A percentile compares a stretch with the other conserved stretches of the same genome.
Evolutionary conservation across 2,329 filamentous ascomycete genomes (phyloP).

Genomic region (Harringtonia aguacate): DNA sequence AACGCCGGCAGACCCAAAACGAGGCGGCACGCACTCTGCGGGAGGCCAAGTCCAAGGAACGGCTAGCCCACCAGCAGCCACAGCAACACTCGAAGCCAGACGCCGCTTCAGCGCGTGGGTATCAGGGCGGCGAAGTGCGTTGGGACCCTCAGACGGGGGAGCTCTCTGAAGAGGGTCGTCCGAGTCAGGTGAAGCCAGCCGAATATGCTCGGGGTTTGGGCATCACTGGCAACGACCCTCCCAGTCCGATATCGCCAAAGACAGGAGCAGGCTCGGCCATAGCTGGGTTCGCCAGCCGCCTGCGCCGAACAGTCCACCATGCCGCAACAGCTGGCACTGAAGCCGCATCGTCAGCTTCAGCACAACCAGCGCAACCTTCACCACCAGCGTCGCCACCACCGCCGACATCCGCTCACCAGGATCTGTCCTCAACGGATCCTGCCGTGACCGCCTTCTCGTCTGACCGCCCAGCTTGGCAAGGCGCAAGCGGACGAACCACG

Average conservation of each 20-base stretch:
- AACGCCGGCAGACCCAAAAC: constrained; percentile 34
- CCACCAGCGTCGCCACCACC: background rate
- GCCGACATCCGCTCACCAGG: background rate
- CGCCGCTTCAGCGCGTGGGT: constrained; percentile 8
- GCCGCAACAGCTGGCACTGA: background rate
- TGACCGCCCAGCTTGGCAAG: constrained; percentile 55
- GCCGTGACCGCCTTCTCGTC: constrained; percentile 23
- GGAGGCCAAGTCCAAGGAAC: constrained; percentile 27
- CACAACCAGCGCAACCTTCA: background rate
- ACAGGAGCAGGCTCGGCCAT: constrained; percentile 16
- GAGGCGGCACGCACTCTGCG: constrained; percentile 24
- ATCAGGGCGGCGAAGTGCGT: constrained; percentile 29
- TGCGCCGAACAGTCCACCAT: constrained; percentile 28
- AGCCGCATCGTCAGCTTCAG: background rate
- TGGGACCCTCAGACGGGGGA: constrained; percentile 62
- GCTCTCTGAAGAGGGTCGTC: constrained; percentile 42
- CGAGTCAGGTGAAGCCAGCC: constrained; percentile 45
- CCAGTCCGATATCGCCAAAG: background rate
- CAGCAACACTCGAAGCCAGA: constrained; percentile 12
- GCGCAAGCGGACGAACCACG: constrained; percentile 56
- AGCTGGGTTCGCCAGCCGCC: constrained; percentile 31
- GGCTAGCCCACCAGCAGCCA: constrained; percentile 14
- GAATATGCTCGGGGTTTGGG: constrained; percentile 30
- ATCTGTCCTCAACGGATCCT: constrained; percentile 15
- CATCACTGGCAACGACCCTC: constrained; percentile 15